Evolutionary conservation across 805 yeast species (phyloP).

Genomic region (Cyberlindnera maclurae): DNA sequence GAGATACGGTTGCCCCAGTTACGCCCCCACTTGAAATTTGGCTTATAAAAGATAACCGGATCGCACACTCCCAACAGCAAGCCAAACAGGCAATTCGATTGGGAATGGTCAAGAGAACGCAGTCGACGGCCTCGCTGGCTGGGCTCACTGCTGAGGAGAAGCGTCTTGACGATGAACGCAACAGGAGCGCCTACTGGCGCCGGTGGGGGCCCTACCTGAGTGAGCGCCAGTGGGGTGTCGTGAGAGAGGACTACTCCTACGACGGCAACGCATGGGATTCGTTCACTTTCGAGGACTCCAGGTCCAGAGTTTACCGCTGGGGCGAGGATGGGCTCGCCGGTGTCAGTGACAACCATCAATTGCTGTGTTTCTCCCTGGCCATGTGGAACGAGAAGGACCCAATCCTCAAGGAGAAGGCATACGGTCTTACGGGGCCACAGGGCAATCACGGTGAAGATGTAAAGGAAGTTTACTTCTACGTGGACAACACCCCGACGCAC

Average conservation of each 20-base stretch:
- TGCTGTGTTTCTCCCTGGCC: slow-evolving; percentile 70
- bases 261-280: slow-evolving; percentile 89
- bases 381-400: slow-evolving; percentile 89
- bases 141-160: slow-evolving; percentile 29
- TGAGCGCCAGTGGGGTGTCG: slow-evolving; percentile 78
- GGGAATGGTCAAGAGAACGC: slow-evolving; percentile 15
- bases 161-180: slow-evolving; percentile 28
- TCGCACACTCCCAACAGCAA: neutral
- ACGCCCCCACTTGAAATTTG: no score
- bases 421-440: slow-evolving; percentile 86
- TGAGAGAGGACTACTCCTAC: slow-evolving; percentile 79
- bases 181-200: slow-evolving; percentile 54
- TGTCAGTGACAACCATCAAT: slow-evolving; percentile 75
- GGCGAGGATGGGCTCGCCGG: slow-evolving; percentile 96
- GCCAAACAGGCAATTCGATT: neutral
- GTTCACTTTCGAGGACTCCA: slow-evolving; percentile 80
- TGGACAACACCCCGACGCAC: slow-evolving; percentile 91
- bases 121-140: slow-evolving; percentile 21
- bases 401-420: slow-evolving; percentile 76
- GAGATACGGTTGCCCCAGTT: no score
- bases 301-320: slow-evolving; percentile 82
- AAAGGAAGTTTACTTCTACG: slow-evolving; percentile 74
- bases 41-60: neutral
- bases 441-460: slow-evolving; percentile 97
- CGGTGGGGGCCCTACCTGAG: slow-evolving; percentile 90